A percentile compares a stretch with the other conserved stretches of the same genome.
Conservation (phyloP, 495 filamentous ascomycete species). For the Umbilicaria muhlenbergii region DNA sequence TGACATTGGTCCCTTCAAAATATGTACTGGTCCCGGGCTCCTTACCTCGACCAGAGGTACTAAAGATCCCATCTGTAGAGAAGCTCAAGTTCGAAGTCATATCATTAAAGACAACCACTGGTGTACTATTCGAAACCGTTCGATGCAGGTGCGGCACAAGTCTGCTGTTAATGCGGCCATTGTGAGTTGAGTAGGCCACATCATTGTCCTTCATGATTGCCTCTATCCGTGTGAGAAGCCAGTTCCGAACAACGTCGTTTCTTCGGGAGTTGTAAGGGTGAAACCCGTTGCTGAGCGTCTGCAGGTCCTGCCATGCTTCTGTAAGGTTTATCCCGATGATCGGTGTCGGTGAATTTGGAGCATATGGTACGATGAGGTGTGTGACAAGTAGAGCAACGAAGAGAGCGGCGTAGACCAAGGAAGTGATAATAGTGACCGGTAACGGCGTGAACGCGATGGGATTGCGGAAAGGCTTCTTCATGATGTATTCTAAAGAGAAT, state of each 20-base stretch:
- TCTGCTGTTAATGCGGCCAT: neutral
- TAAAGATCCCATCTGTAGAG: conserved; percentile 11
- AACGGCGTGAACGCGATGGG: conserved; percentile 47
- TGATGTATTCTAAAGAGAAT: conserved; percentile 1
- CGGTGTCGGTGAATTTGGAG: conserved; percentile 38
- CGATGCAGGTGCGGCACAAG: neutral
- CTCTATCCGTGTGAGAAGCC: conserved; percentile 56
- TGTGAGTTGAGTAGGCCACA: conserved; percentile 12
- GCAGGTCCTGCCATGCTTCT: conserved; percentile 77
- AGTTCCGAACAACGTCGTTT: conserved; percentile 68
- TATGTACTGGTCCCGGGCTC: conserved; percentile 44
- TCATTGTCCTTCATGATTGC: conserved; percentile 47
- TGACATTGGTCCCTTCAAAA: conserved; percentile 85
- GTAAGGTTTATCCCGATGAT: conserved; percentile 54
- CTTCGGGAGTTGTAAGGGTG: conserved; percentile 77
- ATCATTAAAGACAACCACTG: conserved; percentile 63
- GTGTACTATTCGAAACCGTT: conserved; percentile 8
- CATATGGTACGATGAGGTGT: conserved; percentile 57
- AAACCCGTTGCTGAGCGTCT: conserved; percentile 53
- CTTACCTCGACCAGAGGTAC: conserved; percentile 8
- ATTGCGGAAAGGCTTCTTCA: conserved; percentile 20
- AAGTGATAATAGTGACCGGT: conserved; percentile 58
- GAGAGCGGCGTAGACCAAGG: conserved; percentile 52
- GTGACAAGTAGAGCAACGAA: conserved; percentile 54
- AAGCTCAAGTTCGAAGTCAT: conserved; percentile 63